phyloP scores from a whole-genome alignment of 371 early-diverging fungal species.

The Syncephalastrum contaminatum region DNA sequence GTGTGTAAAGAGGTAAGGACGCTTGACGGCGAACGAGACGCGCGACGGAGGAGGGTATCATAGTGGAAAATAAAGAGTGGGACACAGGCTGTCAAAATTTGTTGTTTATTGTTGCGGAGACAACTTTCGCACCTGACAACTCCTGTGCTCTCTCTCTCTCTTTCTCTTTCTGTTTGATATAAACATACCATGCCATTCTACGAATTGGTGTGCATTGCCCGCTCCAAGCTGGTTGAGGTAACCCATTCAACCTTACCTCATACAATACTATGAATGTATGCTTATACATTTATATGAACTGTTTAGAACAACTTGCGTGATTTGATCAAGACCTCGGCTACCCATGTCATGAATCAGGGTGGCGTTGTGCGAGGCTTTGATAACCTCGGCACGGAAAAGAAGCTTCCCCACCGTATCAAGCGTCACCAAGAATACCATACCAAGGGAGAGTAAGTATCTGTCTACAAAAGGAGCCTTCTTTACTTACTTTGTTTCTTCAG shows the following conservation, averaged over 20 bases:
- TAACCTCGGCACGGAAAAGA: slow-evolving; percentile 57
- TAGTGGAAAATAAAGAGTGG: too few species aligned
- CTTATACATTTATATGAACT: background rate
- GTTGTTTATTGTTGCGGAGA: too few species aligned
- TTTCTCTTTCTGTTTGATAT: background rate
- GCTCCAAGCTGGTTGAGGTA: slow-evolving; percentile 58
- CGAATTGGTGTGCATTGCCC: slow-evolving; percentile 69
- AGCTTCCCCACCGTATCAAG: slow-evolving; percentile 66
- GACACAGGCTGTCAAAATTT: too few species aligned
- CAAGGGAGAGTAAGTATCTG: slow-evolving; percentile 58
- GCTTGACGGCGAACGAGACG: too few species aligned
- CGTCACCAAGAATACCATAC: slow-evolving; percentile 66
- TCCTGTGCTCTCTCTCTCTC: background rate
- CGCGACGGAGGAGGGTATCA: too few species aligned
- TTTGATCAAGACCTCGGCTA: slow-evolving; percentile 66
- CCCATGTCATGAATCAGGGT: slow-evolving; percentile 67
- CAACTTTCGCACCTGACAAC: too few species aligned
- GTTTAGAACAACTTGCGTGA: slow-evolving; percentile 60
- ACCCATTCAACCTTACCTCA: background rate
- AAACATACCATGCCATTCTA: slow-evolving; percentile 63
- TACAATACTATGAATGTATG: background rate
- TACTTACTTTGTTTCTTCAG: slow-evolving; percentile 24
- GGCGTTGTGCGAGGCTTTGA: slow-evolving; percentile 80
- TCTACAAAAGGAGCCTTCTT: background rate
- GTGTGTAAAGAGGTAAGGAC: too few species aligned